phyloP scores from a whole-genome alignment of 306 rosid genomes.

The Cucumis hystrix region DNA sequence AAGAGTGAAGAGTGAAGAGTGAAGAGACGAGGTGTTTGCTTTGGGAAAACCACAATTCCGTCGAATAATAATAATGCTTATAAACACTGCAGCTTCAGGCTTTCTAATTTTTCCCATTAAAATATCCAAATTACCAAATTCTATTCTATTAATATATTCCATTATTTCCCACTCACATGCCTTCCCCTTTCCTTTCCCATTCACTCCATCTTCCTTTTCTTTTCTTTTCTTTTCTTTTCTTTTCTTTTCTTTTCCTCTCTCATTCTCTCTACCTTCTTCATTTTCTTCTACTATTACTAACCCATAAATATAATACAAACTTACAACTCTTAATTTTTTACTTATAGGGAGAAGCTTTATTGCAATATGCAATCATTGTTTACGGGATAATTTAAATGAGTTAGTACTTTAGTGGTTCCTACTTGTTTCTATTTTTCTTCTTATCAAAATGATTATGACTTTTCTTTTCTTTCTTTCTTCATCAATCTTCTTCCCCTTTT shows the following conservation, averaged over 20 bases:
- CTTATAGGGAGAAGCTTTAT: not conserved
- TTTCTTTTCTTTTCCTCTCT: too few species aligned
- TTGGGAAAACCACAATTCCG: constrained; percentile 2
- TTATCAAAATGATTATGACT: not conserved
- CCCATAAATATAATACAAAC: too few species aligned
- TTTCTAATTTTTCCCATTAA: too few species aligned
- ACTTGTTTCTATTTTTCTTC: not conserved
- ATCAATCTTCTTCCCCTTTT: not conserved
- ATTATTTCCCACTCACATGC: not conserved
- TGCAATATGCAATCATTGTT: not conserved
- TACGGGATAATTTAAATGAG: not conserved
- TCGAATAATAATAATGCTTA: not conserved
- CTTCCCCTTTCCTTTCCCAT: not conserved
- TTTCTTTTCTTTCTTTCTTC: not conserved
- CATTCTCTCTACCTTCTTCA: too few species aligned
- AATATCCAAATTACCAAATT: too few species aligned
- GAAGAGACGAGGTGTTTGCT: not conserved
- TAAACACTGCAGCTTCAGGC: not conserved
- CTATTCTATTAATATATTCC: too few species aligned
- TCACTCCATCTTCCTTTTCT: too few species aligned
- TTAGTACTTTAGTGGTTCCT: not conserved
- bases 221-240: too few species aligned
- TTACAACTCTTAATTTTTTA: too few species aligned
- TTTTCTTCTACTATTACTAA: too few species aligned
- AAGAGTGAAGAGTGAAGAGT: too few species aligned